Evolutionary conservation across 148 eudicot genomes (phyloP).

Genomic region (Fagopyrum tataricum): DNA sequence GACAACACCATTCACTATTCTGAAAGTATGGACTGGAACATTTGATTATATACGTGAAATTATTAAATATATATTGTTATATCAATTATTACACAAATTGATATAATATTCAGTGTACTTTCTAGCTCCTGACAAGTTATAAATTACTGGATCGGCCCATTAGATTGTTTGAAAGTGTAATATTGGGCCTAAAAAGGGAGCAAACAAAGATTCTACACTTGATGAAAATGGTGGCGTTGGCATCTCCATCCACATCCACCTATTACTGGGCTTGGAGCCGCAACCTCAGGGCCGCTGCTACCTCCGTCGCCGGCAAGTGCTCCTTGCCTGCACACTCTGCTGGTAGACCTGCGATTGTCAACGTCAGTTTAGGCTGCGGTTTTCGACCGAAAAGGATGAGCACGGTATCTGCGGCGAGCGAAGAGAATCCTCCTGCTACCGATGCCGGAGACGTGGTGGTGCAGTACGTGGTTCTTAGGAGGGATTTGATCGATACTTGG

Average conservation of each 20-base stretch:
- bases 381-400: conserved; percentile 4
- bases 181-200: not conserved
- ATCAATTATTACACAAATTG: too few species aligned
- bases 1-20: too few species aligned
- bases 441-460: conserved; percentile 38
- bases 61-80: too few species aligned
- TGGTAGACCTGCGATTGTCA: not conserved
- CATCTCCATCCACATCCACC: conserved; percentile 11
- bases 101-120: too few species aligned
- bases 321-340: not conserved
- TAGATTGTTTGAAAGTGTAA: not conserved
- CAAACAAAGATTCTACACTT: not conserved
- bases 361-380: not conserved
- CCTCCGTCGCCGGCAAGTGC: not conserved
- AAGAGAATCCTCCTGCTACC: not conserved
- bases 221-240: conserved; percentile 1
- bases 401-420: not conserved
- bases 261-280: conserved; percentile 8
- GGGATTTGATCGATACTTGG: conserved; percentile 74
- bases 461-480: conserved; percentile 77
- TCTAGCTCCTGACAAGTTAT: not conserved
- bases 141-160: not conserved
- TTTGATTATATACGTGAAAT: too few species aligned
- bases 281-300: not conserved
- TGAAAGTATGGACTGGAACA: too few species aligned